Conservation (phyloP, 2,329 filamentous ascomycete genomes). For the Diaporthe humulicola region DNA sequence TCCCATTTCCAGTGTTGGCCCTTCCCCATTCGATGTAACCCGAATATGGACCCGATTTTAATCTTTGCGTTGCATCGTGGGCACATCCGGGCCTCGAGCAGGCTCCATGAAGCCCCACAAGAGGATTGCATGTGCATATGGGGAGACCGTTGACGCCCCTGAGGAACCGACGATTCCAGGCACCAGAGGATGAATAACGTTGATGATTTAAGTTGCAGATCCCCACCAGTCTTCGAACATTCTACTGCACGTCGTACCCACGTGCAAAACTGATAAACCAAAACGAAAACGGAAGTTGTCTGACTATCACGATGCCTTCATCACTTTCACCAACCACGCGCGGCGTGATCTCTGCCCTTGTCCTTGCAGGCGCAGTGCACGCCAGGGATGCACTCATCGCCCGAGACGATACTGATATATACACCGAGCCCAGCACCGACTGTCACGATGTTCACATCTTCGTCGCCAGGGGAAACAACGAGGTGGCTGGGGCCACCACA, state of each 20-base stretch:
- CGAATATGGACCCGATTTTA: background rate
- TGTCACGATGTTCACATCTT: slow-evolving; percentile 32
- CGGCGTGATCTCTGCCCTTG: slow-evolving; percentile 12
- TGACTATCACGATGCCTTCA: slow-evolving; percentile 2
- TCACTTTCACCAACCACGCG: slow-evolving; percentile 19
- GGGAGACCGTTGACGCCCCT: slow-evolving; percentile 18
- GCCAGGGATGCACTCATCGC: background rate
- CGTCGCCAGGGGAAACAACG: slow-evolving; percentile 30
- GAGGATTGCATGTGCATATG: background rate
- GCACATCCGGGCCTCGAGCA: background rate
- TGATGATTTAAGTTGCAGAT: slow-evolving; percentile 30
- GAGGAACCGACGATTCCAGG: slow-evolving; percentile 2
- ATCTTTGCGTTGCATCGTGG: slow-evolving; percentile 13
- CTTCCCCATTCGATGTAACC: slow-evolving; percentile 18
- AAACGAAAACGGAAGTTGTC: background rate
- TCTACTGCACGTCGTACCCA: slow-evolving; percentile 27
- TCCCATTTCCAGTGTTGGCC: background rate
- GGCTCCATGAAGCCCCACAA: slow-evolving; percentile 2
- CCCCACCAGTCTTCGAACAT: slow-evolving; percentile 14
- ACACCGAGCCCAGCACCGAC: slow-evolving; percentile 20
- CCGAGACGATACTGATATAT: background rate
- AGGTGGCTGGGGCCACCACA: background rate
- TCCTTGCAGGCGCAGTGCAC: slow-evolving; percentile 5
- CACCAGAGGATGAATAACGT: background rate
- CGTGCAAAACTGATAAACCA: background rate